Conservation (phyloP, 2,329 filamentous ascomycete genomes). For the Ilyonectria destructans region DNA sequence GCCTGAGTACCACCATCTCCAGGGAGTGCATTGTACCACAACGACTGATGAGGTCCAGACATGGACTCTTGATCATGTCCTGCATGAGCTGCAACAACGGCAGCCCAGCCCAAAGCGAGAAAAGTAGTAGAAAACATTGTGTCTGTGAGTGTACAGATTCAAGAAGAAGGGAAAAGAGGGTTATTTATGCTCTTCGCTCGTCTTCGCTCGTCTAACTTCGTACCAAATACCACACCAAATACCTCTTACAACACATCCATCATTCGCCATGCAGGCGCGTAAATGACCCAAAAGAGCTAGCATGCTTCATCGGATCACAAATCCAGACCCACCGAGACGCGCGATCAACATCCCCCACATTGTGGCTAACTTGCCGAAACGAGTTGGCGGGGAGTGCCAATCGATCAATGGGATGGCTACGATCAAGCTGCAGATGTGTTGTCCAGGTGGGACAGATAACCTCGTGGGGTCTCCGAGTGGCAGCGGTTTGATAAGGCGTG, state of each 20-base stretch:
- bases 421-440: neutral
- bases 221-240: too few relatives aligned
- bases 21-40: slow-evolving; percentile 89
- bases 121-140: slow-evolving; percentile 52
- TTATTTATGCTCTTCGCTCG: slow-evolving; percentile 19
- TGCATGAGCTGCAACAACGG: slow-evolving; percentile 72
- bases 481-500: too few relatives aligned
- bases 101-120: slow-evolving; percentile 61
- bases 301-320: slow-evolving; percentile 15
- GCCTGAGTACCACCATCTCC: slow-evolving; percentile 91
- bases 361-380: slow-evolving; percentile 48
- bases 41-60: slow-evolving; percentile 78
- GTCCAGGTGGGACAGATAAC: neutral
- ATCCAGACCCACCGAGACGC: neutral
- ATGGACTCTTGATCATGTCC: slow-evolving; percentile 73
- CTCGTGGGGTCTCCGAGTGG: too few relatives aligned
- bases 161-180: neutral
- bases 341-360: slow-evolving; percentile 32
- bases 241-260: neutral
- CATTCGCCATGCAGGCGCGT: slow-evolving; percentile 35
- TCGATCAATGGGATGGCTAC: neutral
- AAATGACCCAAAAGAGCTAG: slow-evolving; percentile 41
- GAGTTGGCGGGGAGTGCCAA: slow-evolving; percentile 24
- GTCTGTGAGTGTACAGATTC: too few relatives aligned
- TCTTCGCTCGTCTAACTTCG: too few relatives aligned